Conservation (phyloP, 2,329 filamentous ascomycete species). For the Achaetomium macrosporum region DNA sequence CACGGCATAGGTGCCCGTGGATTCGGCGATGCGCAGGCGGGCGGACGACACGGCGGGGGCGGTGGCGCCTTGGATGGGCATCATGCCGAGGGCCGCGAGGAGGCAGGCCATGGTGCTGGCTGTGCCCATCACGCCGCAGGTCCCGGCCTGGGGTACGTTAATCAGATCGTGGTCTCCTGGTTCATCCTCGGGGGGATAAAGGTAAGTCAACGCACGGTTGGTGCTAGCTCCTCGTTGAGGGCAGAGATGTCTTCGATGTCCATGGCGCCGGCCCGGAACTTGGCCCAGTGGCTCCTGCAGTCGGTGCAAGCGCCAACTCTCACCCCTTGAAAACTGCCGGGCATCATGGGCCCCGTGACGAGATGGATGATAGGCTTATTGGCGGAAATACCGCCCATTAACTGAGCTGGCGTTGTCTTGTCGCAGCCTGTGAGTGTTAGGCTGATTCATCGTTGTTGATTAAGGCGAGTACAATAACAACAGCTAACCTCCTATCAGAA, state of each 20-base stretch:
- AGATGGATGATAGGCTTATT: constrained; percentile 66
- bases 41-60: constrained; percentile 72
- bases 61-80: constrained; percentile 69
- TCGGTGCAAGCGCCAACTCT: constrained; percentile 70
- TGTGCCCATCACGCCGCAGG: constrained; percentile 88
- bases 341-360: constrained; percentile 70
- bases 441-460: not conserved
- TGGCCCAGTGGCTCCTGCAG: constrained; percentile 68
- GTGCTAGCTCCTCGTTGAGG: constrained; percentile 67
- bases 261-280: constrained; percentile 57
- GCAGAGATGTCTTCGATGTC: constrained; percentile 66
- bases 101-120: constrained; percentile 86
- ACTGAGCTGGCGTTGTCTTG: constrained; percentile 66
- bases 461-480: constrained; percentile 1
- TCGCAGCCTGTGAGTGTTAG: constrained; percentile 52
- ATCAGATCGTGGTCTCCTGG: no score
- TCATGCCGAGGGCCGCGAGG: constrained; percentile 76
- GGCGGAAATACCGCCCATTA: constrained; percentile 71
- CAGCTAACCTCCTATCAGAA: constrained; percentile 56
- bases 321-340: constrained; percentile 58
- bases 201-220: constrained; percentile 45
- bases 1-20: constrained; percentile 64
- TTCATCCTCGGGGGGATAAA: no score
- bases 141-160: constrained; percentile 63
- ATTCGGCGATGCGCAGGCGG: constrained; percentile 74